Evolutionary conservation across 495 filamentous ascomycete species (phyloP).

Genomic region (Trichocladium uniseriatum): DNA sequence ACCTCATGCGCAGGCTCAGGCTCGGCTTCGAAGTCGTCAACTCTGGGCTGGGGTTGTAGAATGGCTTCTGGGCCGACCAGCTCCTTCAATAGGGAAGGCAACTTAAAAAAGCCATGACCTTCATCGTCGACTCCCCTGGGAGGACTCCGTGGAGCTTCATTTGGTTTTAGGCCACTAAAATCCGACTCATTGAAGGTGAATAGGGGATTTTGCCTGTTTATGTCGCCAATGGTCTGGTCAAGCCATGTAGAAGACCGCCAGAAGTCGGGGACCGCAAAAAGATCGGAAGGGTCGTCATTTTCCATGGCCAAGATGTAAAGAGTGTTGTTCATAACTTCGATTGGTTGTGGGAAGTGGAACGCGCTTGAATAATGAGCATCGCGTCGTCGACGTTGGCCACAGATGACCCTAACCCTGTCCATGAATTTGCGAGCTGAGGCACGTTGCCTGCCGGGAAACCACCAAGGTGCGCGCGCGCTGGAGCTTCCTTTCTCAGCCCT

Average conservation of each 20-base stretch:
- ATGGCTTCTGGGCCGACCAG: conserved; percentile 21
- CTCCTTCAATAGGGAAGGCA: conserved; percentile 29
- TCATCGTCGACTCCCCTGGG: neutral
- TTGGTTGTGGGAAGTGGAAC: neutral
- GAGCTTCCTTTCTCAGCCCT: neutral
- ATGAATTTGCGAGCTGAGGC: too few relatives aligned
- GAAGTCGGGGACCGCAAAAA: conserved; percentile 65
- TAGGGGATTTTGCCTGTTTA: conserved; percentile 16
- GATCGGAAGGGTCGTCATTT: conserved; percentile 41
- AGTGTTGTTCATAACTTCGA: neutral
- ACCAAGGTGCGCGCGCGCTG: conserved; percentile 2
- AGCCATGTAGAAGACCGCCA: conserved; percentile 41
- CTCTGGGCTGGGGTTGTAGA: neutral
- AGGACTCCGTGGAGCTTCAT: too few relatives aligned
- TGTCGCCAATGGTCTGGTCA: conserved; percentile 9
- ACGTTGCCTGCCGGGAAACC: neutral
- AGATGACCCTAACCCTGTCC: too few relatives aligned
- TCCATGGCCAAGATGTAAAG: conserved; percentile 29
- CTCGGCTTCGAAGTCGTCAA: conserved; percentile 1
- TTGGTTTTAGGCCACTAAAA: neutral
- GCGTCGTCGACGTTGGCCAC: too few relatives aligned
- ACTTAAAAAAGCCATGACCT: conserved; percentile 34
- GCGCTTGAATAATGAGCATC: too few relatives aligned
- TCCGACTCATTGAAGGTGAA: conserved; percentile 19
- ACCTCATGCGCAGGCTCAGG: too few relatives aligned